Evolutionary conservation across 768 basidiomycete species (phyloP).

Genomic region (Lactarius sp.): DNA sequence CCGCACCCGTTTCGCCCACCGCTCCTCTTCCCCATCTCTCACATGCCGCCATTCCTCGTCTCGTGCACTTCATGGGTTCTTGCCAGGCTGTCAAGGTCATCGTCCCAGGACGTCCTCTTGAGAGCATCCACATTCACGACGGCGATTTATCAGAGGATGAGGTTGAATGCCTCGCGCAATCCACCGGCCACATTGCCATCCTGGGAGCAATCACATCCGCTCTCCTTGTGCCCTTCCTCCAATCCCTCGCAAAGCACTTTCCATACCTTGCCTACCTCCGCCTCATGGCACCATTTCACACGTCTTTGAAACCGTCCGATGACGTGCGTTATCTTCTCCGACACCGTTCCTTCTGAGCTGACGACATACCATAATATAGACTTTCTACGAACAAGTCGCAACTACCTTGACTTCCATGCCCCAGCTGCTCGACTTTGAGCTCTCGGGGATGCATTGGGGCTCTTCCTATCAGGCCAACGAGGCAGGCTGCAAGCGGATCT

Average conservation of each 20-base stretch:
- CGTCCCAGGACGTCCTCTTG: constrained; percentile 62
- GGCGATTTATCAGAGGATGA: constrained; percentile 55
- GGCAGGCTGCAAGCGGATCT: constrained; percentile 19
- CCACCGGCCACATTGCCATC: constrained; percentile 49
- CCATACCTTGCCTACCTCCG: constrained; percentile 61
- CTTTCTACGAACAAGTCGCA: constrained; percentile 60
- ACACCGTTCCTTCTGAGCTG: constrained; percentile 3
- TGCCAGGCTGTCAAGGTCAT: constrained; percentile 49
- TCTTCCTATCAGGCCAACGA: constrained; percentile 23
- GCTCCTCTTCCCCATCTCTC: constrained; percentile 28
- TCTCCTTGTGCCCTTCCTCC: constrained; percentile 53
- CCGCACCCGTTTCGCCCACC: constrained; percentile 28
- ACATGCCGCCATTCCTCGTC: constrained; percentile 36
- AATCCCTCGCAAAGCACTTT: constrained; percentile 50
- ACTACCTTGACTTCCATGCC: constrained; percentile 52
- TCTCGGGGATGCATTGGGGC: constrained; percentile 71
- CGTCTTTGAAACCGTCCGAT: constrained; percentile 33
- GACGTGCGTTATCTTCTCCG: constrained; percentile 28
- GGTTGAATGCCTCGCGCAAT: constrained; percentile 45
- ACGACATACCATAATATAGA: constrained; percentile 34
- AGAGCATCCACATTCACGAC: constrained; percentile 57
- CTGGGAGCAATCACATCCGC: constrained; percentile 57
- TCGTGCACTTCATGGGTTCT: constrained; percentile 61
- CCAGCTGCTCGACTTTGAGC: constrained; percentile 62
- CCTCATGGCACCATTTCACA: constrained; percentile 44